These are phyloP conservation scores for Arthrobotrys sphaeroides DNA, from an alignment of 2,329 filamentous ascomycete species.

Conservation along the genomic window DNA sequence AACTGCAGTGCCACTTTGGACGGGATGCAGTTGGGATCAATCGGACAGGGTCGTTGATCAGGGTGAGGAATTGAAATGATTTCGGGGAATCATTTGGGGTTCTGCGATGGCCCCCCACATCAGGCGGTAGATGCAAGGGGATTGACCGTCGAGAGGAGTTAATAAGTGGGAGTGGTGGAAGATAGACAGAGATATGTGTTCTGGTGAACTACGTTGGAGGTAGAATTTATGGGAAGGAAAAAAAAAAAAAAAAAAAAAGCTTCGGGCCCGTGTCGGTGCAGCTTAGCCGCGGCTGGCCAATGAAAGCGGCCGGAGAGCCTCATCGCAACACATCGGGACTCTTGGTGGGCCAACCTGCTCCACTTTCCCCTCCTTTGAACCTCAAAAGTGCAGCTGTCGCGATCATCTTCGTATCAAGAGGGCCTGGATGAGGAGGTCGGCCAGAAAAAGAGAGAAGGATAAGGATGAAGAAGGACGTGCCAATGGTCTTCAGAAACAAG, in stretches of 20 bases:
- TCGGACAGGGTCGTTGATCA: constrained; percentile 30
- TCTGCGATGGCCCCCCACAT: constrained; percentile 26
- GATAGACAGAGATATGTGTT: constrained; percentile 17
- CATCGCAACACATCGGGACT: constrained; percentile 40
- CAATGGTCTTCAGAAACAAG: neutral
- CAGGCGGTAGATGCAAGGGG: constrained; percentile 30
- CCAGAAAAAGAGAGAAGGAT: no score
- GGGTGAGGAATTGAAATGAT: constrained; percentile 19
- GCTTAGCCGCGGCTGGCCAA: constrained; percentile 17
- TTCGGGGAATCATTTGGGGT: constrained; percentile 41
- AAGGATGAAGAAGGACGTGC: neutral
- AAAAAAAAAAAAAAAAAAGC: neutral
- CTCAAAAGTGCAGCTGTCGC: constrained; percentile 8
- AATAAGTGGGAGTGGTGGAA: neutral
- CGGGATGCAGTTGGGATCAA: constrained; percentile 14
- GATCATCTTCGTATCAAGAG: constrained; percentile 4
- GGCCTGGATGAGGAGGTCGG: neutral
- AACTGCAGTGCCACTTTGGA: constrained; percentile 20
- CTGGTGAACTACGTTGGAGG: neutral
- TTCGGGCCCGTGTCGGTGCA: constrained; percentile 17
- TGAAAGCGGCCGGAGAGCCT: constrained; percentile 3
- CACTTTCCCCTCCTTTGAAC: constrained; percentile 5
- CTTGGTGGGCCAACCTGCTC: neutral
- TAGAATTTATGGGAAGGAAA: constrained; percentile 8
- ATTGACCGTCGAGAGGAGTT: neutral